phyloP scores from a whole-genome alignment of 2,329 filamentous ascomycete genomes.

The Ophiocordyceps australis region DNA sequence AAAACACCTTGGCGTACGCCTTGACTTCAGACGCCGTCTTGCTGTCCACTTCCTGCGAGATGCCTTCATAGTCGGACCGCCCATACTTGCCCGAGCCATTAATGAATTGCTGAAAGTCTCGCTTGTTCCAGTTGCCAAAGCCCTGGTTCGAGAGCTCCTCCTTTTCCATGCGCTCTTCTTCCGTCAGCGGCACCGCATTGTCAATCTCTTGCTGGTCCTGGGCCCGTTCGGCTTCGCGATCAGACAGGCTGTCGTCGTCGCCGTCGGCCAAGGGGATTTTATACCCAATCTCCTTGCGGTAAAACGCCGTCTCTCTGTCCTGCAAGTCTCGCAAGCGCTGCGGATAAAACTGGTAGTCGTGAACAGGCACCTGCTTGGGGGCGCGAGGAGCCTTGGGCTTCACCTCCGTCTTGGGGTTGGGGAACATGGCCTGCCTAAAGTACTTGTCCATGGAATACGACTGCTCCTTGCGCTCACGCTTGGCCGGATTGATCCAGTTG shows the following conservation, averaged over 20 bases:
- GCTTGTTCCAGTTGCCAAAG: slow-evolving; percentile 87
- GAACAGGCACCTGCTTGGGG: slow-evolving; percentile 78
- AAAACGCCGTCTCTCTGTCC: slow-evolving; percentile 89
- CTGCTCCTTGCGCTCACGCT: slow-evolving; percentile 95
- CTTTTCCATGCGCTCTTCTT: slow-evolving; percentile 81
- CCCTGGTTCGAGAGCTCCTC: slow-evolving; percentile 64
- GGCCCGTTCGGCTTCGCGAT: slow-evolving; percentile 74
- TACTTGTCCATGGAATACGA: slow-evolving; percentile 99
- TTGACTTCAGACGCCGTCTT: slow-evolving; percentile 76
- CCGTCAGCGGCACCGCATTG: slow-evolving; percentile 70
- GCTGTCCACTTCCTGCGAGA: slow-evolving; percentile 78
- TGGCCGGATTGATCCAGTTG: slow-evolving; percentile 94
- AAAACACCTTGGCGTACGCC: slow-evolving; percentile 87
- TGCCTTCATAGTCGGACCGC: slow-evolving; percentile 66
- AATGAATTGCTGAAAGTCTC: slow-evolving; percentile 96
- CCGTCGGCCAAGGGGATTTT: slow-evolving; percentile 84
- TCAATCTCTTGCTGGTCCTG: slow-evolving; percentile 87
- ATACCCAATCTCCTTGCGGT: slow-evolving; percentile 90
- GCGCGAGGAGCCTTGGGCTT: slow-evolving; percentile 94
- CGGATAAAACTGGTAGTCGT: slow-evolving; percentile 97
- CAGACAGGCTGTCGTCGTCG: slow-evolving; percentile 68
- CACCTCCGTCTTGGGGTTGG: slow-evolving; percentile 63
- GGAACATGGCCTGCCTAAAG: slow-evolving; percentile 76
- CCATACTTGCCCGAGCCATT: slow-evolving; percentile 91
- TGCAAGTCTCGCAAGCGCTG: slow-evolving; percentile 70